Conservation (phyloP, 2,329 filamentous ascomycete species). For the Cladobotryum mycophilum region DNA sequence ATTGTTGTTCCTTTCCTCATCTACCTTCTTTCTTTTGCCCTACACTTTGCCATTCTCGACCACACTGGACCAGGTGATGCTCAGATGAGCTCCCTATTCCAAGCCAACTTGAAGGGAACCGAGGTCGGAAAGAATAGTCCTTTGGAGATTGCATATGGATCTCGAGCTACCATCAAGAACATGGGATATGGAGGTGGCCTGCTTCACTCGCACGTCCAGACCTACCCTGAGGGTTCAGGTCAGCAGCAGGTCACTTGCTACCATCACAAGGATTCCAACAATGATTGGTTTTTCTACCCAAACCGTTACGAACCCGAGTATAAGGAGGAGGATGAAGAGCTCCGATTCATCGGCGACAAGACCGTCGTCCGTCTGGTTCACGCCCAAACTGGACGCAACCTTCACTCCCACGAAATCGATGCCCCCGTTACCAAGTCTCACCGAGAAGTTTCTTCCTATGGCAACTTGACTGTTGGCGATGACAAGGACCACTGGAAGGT, state of each 20-base stretch:
- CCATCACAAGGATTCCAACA: slow-evolving; percentile 99
- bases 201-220: slow-evolving; percentile 93
- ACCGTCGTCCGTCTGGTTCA: slow-evolving; percentile 82
- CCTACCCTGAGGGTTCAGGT: slow-evolving; percentile 83
- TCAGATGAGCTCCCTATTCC: slow-evolving; percentile 99
- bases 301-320: slow-evolving; percentile 73
- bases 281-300: slow-evolving; percentile 99
- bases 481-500: slow-evolving; percentile 97
- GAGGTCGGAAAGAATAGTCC: slow-evolving; percentile 93
- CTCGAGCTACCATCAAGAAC: slow-evolving; percentile 90
- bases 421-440: slow-evolving; percentile 86
- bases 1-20: slow-evolving; percentile 85
- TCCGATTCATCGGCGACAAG: slow-evolving; percentile 72
- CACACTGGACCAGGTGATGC: slow-evolving; percentile 93
- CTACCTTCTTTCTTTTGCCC: slow-evolving; percentile 91
- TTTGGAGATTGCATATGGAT: slow-evolving; percentile 84
- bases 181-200: slow-evolving; percentile 98
- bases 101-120: slow-evolving; percentile 90
- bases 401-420: slow-evolving; percentile 87
- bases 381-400: slow-evolving; percentile 89
- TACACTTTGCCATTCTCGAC: slow-evolving; percentile 91
- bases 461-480: slow-evolving; percentile 90
- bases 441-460: slow-evolving; percentile 91
- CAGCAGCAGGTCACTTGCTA: slow-evolving; percentile 99
- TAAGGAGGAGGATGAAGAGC: slow-evolving; percentile 57